These are phyloP conservation scores for Poteriospumella lacustris DNA, from an alignment of 108 stramenopile genomes.

Conservation along the genomic window DNA sequence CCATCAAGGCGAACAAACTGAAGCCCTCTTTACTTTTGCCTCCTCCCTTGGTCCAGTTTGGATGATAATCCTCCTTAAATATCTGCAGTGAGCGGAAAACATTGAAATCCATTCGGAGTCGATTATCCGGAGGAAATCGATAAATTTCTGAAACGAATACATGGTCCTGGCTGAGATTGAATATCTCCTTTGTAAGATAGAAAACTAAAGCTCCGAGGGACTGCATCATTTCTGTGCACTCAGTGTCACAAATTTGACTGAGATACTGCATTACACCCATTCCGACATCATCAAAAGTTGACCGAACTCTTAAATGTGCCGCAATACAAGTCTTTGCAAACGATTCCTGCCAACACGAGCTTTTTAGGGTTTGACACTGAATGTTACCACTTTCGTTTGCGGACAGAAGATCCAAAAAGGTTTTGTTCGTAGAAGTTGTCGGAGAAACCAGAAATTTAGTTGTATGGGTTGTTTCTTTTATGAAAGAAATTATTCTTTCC, in stretches of 20 bases:
- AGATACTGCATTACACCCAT: background rate
- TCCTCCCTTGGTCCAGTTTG: constrained; percentile 27
- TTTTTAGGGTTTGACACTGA: background rate
- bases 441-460: background rate
- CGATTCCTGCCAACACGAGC: background rate
- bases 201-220: background rate
- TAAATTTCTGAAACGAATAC: background rate
- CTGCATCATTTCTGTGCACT: background rate
- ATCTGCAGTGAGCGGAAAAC: constrained; percentile 11
- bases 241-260: background rate
- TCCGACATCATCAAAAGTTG: background rate
- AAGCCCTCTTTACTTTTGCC: constrained; percentile 80
- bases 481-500: background rate
- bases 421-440: background rate
- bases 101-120: background rate
- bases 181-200: background rate
- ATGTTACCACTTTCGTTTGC: background rate
- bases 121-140: background rate
- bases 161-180: background rate
- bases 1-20: constrained; percentile 76
- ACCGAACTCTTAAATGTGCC: background rate
- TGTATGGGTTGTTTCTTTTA: background rate
- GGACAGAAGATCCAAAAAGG: background rate
- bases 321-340: background rate
- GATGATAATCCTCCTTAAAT: constrained; percentile 13